Evolutionary conservation across 345 rosid species (phyloP), one percentile per base, ranked within the genome.

Genomic region (Rhodamnia argentea): DNA sequence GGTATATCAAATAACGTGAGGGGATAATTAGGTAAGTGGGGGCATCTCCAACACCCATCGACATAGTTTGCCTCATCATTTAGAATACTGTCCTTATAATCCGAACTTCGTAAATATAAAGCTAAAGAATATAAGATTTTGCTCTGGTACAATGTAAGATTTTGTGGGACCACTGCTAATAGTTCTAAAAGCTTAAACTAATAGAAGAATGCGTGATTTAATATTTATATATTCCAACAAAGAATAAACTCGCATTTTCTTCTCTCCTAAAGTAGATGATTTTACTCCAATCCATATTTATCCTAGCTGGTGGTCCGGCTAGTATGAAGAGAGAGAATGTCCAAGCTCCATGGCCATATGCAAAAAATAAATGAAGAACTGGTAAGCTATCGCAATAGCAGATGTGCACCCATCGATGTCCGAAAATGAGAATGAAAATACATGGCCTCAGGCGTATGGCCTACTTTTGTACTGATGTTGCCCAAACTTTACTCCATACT

Each of bases 401-500:
- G 81, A 82, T 76, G 85, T 62, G 47, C 58, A 83, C 86, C 86
- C 70, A 88, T 55, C 78, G 60, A 53, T 70, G 78, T 70, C 78
- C 47, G 20, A 70, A 60, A 70, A 70, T 37, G 37, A 32, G 40
- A 70, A 70, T 70, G 76, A 26, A 82, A 52, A 54, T 50, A 44
- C 47, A 14, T 26, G 40, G 16, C 58, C 47, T 82, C 60, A 85
- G 29, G 87, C 75, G 78, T 85, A 70, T 88, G 87, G 85, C 87
- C 91, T 87, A 85, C 85, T 87, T 53, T 86, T 85, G 90, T 74
- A 78, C 85, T 86, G 86, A 90, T 86, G 82, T 87, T 89, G 89
- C 87, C 92, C 85, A 86, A 88, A 57, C 89, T 89, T 93, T 88
- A 92, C 93, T 92, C 90, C 91, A 92, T 88, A 59, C 88, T 87